These are phyloP conservation scores for Scolecobasidium constrictum DNA, from an alignment of 2,329 filamentous ascomycete genomes.

Conservation along the genomic window DNA sequence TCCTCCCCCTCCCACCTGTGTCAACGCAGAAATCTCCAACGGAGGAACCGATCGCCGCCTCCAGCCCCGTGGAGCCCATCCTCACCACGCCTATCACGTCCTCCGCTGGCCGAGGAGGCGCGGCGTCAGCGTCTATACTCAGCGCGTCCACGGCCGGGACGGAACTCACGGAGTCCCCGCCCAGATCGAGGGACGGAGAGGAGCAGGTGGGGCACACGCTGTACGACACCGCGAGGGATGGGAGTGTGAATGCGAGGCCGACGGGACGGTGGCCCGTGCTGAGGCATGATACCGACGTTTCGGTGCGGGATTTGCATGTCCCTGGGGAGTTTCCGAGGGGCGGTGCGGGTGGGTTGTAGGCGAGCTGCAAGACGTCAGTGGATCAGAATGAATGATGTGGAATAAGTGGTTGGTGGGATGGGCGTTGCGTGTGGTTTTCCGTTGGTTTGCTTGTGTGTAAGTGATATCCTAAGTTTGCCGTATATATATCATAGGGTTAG, in stretches of 20 bases:
- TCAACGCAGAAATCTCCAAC: background rate
- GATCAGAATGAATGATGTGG: no score
- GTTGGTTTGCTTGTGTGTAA: no score
- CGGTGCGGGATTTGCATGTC: slow-evolving; percentile 55
- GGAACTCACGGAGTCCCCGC: background rate
- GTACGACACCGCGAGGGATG: slow-evolving; percentile 4
- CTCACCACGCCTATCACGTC: background rate
- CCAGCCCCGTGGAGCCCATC: background rate
- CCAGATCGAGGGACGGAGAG: no score
- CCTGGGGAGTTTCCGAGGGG: slow-evolving; percentile 53
- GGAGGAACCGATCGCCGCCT: background rate
- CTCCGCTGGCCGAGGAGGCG: no score
- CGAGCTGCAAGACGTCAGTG: no score
- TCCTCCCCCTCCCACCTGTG: background rate
- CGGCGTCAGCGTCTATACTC: background rate
- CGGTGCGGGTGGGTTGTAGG: background rate
- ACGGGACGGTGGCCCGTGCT: slow-evolving; percentile 10
- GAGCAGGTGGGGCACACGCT: background rate
- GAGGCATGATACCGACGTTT: slow-evolving; percentile 35
- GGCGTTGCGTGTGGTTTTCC: no score
- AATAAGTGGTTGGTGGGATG: no score
- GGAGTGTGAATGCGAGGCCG: slow-evolving; percentile 6
- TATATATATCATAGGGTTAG: no score
- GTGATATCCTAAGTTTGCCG: no score
- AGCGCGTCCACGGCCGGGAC: background rate